Evolutionary conservation across 768 basidiomycete species (phyloP).

Genomic region (Agrocybe pediades): DNA sequence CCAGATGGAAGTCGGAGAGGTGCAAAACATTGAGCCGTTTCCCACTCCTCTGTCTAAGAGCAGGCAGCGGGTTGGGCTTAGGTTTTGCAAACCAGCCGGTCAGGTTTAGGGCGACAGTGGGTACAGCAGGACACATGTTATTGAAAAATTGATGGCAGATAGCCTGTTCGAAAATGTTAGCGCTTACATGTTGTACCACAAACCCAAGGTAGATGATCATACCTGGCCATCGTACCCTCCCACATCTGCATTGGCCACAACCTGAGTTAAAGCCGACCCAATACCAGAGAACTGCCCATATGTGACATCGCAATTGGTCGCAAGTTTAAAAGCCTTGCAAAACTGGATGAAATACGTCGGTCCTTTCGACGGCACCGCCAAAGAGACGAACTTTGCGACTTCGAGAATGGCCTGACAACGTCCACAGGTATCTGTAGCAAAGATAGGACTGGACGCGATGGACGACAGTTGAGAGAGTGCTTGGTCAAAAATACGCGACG

Average conservation of each 20-base stretch:
- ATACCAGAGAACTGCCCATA: conserved; percentile 45
- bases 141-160: conserved; percentile 61
- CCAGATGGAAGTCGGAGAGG: conserved; percentile 77
- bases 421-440: conserved; percentile 55
- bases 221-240: conserved; percentile 78
- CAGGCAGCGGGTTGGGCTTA: conserved; percentile 69
- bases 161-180: conserved; percentile 28
- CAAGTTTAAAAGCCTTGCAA: conserved; percentile 60
- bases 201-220: conserved; percentile 4
- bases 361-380: conserved; percentile 63
- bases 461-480: conserved; percentile 62
- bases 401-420: conserved; percentile 63
- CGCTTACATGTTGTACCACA: neutral
- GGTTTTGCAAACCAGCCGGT: conserved; percentile 76
- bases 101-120: conserved; percentile 60
- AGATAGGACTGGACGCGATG: conserved; percentile 52
- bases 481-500: conserved; percentile 45
- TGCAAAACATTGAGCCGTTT: conserved; percentile 72
- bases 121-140: conserved; percentile 53
- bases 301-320: conserved; percentile 47
- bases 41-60: conserved; percentile 59
- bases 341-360: conserved; percentile 56
- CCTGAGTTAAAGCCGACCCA: conserved; percentile 70
- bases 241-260: conserved; percentile 69
- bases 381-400: conserved; percentile 63